Conservation (phyloP, 2,329 filamentous ascomycete species). For the Emergomyces orientalis region DNA sequence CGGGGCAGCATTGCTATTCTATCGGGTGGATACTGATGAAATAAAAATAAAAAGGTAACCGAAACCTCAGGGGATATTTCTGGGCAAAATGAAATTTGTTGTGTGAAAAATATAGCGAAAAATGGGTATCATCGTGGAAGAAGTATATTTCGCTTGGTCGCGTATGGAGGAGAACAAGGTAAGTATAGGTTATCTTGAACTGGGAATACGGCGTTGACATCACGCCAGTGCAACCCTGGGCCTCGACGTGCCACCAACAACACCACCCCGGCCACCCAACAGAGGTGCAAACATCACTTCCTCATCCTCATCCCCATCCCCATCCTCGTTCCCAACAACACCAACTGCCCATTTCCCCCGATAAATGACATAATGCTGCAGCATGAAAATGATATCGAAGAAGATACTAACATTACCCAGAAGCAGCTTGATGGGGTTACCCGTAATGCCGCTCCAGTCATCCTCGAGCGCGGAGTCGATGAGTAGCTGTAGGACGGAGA, state of each 20-base stretch:
- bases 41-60: neutral
- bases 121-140: too few relatives aligned
- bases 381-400: constrained; percentile 78
- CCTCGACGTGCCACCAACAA: neutral
- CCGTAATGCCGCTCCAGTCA: constrained; percentile 84
- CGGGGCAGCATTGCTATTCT: neutral
- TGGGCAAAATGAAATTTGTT: neutral
- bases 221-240: neutral
- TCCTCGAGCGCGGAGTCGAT: constrained; percentile 76
- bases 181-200: too few relatives aligned
- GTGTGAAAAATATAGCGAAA: neutral
- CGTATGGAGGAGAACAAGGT: neutral
- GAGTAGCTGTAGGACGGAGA: constrained; percentile 71
- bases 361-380: constrained; percentile 83
- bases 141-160: neutral
- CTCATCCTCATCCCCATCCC: neutral
- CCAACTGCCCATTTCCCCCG: constrained; percentile 21
- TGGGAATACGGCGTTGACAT: neutral
- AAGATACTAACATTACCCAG: constrained; percentile 76
- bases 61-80: neutral
- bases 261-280: neutral
- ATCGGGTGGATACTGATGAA: too few relatives aligned
- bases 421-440: constrained; percentile 84
- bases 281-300: neutral
- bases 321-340: neutral